Evolutionary conservation across 352 stramenopile species (phyloP).

Genomic region (Phytophthora citricola): DNA sequence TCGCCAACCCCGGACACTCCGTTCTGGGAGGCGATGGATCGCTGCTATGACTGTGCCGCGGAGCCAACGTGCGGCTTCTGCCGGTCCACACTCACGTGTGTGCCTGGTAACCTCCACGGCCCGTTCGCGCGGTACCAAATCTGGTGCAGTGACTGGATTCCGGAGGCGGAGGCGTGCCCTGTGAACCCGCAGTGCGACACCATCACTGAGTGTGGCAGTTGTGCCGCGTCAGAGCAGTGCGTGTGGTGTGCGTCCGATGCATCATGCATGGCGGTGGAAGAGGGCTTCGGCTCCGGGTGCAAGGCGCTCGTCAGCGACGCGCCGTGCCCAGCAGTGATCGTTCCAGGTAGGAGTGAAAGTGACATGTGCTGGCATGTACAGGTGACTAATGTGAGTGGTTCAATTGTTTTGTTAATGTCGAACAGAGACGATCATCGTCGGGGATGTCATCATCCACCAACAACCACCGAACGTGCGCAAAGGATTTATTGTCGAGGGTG

Average conservation of each 20-base stretch:
- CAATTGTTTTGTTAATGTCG: slow-evolving; percentile 16
- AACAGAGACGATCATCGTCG: slow-evolving; percentile 63
- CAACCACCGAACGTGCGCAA: slow-evolving; percentile 49
- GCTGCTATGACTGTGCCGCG: slow-evolving; percentile 76
- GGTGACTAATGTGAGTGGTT: slow-evolving; percentile 20
- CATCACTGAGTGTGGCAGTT: slow-evolving; percentile 66
- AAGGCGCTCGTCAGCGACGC: slow-evolving; percentile 82
- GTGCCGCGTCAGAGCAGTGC: slow-evolving; percentile 69
- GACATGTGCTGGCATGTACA: background rate
- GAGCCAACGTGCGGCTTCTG: slow-evolving; percentile 89
- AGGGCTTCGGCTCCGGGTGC: slow-evolving; percentile 85
- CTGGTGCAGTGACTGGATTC: slow-evolving; percentile 71
- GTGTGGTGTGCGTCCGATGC: slow-evolving; percentile 91
- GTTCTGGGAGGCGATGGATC: slow-evolving; percentile 72
- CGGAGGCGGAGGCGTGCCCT: slow-evolving; percentile 66
- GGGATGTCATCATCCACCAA: slow-evolving; percentile 63
- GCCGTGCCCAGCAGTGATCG: slow-evolving; percentile 83
- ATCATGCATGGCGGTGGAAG: slow-evolving; percentile 86
- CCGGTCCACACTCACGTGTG: slow-evolving; percentile 90
- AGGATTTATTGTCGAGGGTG: slow-evolving; percentile 43
- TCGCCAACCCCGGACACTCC: slow-evolving; percentile 52
- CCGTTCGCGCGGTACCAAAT: slow-evolving; percentile 45
- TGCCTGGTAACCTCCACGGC: slow-evolving; percentile 65
- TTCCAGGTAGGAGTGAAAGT: slow-evolving; percentile 55
- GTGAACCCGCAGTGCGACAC: slow-evolving; percentile 65